Conservation (phyloP, 2,329 filamentous ascomycete genomes). For the Hypomyces rosellus region DNA sequence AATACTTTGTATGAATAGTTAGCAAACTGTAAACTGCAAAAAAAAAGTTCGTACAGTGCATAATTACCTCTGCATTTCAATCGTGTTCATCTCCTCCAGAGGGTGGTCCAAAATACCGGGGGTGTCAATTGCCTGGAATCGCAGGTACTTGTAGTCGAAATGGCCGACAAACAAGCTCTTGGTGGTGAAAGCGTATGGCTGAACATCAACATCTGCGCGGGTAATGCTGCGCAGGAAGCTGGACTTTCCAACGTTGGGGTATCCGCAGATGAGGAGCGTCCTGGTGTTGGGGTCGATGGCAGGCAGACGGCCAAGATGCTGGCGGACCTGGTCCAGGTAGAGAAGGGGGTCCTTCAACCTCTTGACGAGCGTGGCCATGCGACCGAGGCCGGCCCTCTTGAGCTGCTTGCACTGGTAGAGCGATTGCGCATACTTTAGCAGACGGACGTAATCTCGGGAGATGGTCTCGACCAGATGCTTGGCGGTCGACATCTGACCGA, state of each 20-base stretch:
- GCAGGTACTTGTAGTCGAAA: conserved; percentile 77
- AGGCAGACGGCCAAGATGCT: conserved; percentile 94
- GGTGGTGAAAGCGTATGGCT: conserved; percentile 97
- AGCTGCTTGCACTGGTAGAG: conserved; percentile 99
- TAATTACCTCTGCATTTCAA: conserved; percentile 78
- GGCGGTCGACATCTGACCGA: conserved; percentile 91
- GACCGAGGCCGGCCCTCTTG: conserved; percentile 90
- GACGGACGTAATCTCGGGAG: conserved; percentile 88
- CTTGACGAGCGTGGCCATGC: conserved; percentile 97
- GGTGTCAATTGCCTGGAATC: conserved; percentile 79
- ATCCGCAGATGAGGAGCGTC: conserved; percentile 92
- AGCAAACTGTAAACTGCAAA: background rate
- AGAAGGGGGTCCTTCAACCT: conserved; percentile 89
- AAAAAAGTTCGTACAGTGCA: too few relatives aligned
- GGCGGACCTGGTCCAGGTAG: conserved; percentile 85
- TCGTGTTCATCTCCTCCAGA: conserved; percentile 98
- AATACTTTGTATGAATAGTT: conserved; percentile 47
- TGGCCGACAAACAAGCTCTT: conserved; percentile 97
- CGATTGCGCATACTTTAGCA: conserved; percentile 87
- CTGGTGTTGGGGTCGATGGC: conserved; percentile 98
- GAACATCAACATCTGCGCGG: conserved; percentile 90
- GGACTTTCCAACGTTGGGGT: conserved; percentile 96
- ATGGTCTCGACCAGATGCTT: conserved; percentile 97
- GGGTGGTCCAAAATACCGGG: conserved; percentile 98
- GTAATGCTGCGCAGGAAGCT: conserved; percentile 91